These are phyloP conservation scores for Brettanomyces bruxellensis DNA, from an alignment of 805 yeast genomes.

Conservation along the genomic window DNA sequence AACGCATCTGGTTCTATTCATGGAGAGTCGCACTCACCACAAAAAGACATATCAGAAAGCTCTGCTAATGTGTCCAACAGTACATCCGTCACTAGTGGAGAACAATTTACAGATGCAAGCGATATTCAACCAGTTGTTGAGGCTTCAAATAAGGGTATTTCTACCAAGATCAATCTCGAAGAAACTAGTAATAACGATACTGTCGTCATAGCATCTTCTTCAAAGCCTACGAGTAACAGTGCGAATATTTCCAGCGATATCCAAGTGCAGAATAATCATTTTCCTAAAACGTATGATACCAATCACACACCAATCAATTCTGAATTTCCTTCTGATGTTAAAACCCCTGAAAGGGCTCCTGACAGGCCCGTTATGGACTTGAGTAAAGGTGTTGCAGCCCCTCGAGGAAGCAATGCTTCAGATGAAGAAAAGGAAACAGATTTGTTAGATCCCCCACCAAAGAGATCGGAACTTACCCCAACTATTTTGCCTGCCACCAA, in stretches of 20 bases:
- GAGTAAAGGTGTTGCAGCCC: background rate
- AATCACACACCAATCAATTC: too few species aligned
- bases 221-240: too few species aligned
- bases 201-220: too few species aligned
- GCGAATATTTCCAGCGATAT: too few species aligned
- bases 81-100: background rate
- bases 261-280: too few species aligned
- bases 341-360: constrained; percentile 5
- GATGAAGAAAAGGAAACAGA: too few species aligned
- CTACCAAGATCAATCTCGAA: too few species aligned
- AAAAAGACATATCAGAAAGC: background rate
- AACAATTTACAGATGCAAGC: constrained; percentile 1
- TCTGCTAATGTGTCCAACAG: background rate
- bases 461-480: background rate
- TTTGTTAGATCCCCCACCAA: too few species aligned
- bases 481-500: background rate
- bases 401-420: background rate
- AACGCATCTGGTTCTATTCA: too few species aligned
- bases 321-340: background rate
- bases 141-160: too few species aligned
- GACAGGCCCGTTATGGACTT: background rate
- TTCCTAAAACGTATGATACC: too few species aligned
- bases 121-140: background rate
- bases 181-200: too few species aligned
- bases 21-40: background rate